phyloP scores from a whole-genome alignment of 306 rosid genomes.

The Cyamopsis tetragonoloba region DNA sequence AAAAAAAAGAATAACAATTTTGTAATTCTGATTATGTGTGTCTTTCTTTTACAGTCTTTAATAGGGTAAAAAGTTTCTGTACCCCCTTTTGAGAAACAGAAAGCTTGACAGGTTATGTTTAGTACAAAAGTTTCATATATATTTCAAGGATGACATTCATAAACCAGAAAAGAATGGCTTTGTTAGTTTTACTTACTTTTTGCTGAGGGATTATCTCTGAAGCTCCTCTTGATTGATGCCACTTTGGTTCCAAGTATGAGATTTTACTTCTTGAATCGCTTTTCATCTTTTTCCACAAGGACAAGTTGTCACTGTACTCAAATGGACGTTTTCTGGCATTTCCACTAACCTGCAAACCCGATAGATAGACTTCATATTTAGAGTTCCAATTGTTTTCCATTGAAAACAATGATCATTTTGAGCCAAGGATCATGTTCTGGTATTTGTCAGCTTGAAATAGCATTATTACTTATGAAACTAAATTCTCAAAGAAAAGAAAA shows the following conservation, averaged over 20 bases:
- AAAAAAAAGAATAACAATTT: not conserved
- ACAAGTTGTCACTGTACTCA: slow-evolving; percentile 26
- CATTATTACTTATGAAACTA: not conserved
- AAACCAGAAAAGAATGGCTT: not conserved
- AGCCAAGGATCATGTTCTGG: not conserved
- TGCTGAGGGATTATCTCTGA: slow-evolving; percentile 25
- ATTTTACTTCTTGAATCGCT: slow-evolving; percentile 27
- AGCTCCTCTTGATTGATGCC: slow-evolving; percentile 19
- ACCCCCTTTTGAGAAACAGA: no score
- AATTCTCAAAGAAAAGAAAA: not conserved
- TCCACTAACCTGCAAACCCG: slow-evolving; percentile 31
- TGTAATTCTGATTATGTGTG: not conserved
- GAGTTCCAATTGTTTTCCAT: not conserved
- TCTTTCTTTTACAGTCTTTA: not conserved
- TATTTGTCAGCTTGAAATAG: not conserved
- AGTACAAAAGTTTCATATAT: not conserved
- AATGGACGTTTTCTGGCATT: slow-evolving; percentile 43
- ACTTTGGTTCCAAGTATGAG: slow-evolving; percentile 32
- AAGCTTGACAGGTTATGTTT: not conserved
- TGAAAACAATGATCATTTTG: not conserved
- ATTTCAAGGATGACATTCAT: not conserved
- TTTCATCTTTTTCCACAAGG: slow-evolving; percentile 21
- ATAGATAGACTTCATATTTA: not conserved
- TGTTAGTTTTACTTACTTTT: slow-evolving; percentile 12
- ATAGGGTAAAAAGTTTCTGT: not conserved